phyloP scores from a whole-genome alignment of 805 yeast species.

The Myxozyma mucilagina region DNA sequence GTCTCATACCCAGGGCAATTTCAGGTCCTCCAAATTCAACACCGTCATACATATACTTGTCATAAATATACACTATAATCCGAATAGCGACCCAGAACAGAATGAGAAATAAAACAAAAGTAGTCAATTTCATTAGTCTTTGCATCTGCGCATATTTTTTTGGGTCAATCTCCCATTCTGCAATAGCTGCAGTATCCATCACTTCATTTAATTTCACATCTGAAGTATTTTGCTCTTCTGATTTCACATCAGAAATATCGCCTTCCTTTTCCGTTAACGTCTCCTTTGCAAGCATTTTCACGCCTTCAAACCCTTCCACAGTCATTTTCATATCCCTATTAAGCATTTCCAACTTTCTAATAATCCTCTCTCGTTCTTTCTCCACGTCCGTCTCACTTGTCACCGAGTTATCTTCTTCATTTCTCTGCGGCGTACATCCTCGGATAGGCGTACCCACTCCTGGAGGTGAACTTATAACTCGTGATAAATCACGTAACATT shows the following conservation, averaged over 20 bases:
- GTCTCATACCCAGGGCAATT: conserved; percentile 4
- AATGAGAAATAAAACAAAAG: not conserved
- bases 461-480: conserved; percentile 1
- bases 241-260: not conserved
- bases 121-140: too few species aligned
- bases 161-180: too few species aligned
- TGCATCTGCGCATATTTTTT: too few species aligned
- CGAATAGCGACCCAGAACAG: not conserved
- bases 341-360: not conserved
- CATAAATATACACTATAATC: not conserved
- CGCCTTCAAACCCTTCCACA: not conserved
- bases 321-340: not conserved
- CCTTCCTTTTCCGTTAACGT: not conserved
- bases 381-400: not conserved
- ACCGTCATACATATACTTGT: not conserved
- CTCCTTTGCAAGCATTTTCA: not conserved
- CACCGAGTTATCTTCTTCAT: not conserved
- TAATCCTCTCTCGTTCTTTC: not conserved
- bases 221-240: not conserved
- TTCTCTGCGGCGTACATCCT: not conserved
- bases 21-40: not conserved
- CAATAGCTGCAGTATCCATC: too few species aligned
- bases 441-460: not conserved
- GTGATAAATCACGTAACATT: conserved; percentile 8
- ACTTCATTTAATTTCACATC: not conserved